Evolutionary conservation across 2,329 filamentous ascomycete genomes (phyloP).

Genomic region (Monosporascus cannonballus): DNA sequence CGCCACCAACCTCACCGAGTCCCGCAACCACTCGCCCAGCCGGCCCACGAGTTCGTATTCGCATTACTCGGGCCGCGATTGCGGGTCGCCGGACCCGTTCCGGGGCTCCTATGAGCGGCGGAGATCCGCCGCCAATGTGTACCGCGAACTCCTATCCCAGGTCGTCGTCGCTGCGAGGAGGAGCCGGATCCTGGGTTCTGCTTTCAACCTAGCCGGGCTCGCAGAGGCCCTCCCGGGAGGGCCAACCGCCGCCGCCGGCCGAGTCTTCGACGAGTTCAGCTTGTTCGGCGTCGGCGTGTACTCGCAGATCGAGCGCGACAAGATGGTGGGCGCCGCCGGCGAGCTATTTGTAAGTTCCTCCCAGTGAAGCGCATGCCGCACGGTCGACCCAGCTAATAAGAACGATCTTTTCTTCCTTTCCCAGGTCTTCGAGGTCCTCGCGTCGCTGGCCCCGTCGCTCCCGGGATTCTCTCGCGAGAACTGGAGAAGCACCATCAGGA

Average conservation of each 20-base stretch:
- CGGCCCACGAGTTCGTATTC: neutral
- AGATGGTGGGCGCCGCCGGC: constrained; percentile 21
- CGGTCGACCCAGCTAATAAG: neutral
- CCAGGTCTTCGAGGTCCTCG: constrained; percentile 38
- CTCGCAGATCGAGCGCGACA: constrained; percentile 13
- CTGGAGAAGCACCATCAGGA: constrained; percentile 44
- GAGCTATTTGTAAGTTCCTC: constrained; percentile 20
- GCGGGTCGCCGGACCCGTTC: neutral
- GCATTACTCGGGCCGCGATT: neutral
- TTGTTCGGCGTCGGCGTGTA: neutral
- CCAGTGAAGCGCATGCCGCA: neutral
- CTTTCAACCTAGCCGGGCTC: neutral
- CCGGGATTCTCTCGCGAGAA: constrained; percentile 32
- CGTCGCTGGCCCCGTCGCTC: constrained; percentile 18
- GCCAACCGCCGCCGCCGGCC: neutral
- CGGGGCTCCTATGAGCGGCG: neutral
- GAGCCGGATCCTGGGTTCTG: constrained; percentile 1
- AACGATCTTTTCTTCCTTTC: neutral
- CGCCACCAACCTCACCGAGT: neutral
- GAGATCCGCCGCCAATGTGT: neutral
- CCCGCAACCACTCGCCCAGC: neutral
- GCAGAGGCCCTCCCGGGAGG: neutral
- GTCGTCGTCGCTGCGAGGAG: constrained; percentile 2
- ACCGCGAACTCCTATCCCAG: constrained; percentile 4
- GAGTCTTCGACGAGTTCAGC: neutral